These are phyloP conservation scores for Marasmius fiardii DNA, from an alignment of 1,284 basidiomycete species.

Conservation along the genomic window DNA sequence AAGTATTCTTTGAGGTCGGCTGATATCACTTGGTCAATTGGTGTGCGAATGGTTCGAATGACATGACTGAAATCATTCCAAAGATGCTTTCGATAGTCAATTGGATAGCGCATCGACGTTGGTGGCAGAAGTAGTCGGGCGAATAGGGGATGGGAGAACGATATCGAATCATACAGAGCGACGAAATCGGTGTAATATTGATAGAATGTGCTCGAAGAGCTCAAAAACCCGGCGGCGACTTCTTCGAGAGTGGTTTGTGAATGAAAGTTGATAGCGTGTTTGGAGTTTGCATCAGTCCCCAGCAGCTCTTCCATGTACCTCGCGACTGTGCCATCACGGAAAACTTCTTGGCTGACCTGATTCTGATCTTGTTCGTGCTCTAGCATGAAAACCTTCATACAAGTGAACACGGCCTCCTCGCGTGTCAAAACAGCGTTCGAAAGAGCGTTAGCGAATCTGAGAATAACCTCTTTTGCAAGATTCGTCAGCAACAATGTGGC, in stretches of 20 bases:
- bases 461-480: constrained; percentile 38
- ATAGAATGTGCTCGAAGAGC: constrained; percentile 76
- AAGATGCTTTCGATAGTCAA: constrained; percentile 82
- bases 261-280: constrained; percentile 13
- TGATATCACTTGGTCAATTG: constrained; percentile 43
- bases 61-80: constrained; percentile 78
- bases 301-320: constrained; percentile 59
- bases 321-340: constrained; percentile 60
- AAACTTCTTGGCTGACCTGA: constrained; percentile 63
- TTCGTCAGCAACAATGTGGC: constrained; percentile 59
- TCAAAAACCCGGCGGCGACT: constrained; percentile 62
- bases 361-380: constrained; percentile 69
- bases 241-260: constrained; percentile 47
- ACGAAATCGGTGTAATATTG: constrained; percentile 94
- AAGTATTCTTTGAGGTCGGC: constrained; percentile 59
- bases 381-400: constrained; percentile 95
- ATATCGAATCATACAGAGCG: constrained; percentile 86
- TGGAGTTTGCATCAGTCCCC: constrained; percentile 44
- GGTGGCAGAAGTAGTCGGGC: constrained; percentile 77
- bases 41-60: constrained; percentile 53
- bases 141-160: constrained; percentile 82
- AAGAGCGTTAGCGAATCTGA: constrained; percentile 37
- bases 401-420: constrained; percentile 65
- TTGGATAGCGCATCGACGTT: constrained; percentile 69
- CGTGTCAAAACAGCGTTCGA: constrained; percentile 38